Evolutionary conservation across 2,329 filamentous ascomycete genomes (phyloP), one percentile per base, ranked within the genome.

Genomic region (Cordyceps cicadae): DNA sequence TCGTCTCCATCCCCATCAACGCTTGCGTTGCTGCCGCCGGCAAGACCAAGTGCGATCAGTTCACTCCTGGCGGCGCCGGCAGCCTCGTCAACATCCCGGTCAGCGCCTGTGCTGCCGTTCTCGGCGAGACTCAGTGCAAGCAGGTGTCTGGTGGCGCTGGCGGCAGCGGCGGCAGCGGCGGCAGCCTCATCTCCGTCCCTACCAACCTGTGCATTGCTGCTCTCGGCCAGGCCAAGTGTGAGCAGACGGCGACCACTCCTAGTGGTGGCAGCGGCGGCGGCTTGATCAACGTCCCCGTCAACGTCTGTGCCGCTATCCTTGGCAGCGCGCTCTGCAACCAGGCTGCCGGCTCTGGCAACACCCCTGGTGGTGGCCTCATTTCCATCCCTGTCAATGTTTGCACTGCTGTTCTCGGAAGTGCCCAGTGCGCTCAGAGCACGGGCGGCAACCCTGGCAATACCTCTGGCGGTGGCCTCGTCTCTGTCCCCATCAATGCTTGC

Each of bases 321-420:
- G 58, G 51, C 14, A 3, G 50, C 15, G 51, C 43, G 26, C 32
- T 41, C 41, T 60, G 58, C 58, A 2, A 48, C 4, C 50, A 60
- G 43, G 4, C 19, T n/a, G 5, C 29, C 29, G 14, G 26, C 8
- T 17, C 43, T 21, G 51, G 58, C 19, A 17, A 17, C 2, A 4
- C 19, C 14, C 43, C 29, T 4, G 19, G 6, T 8, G 48, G 26
- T 14, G 17, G 39, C 7, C 58, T 60, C 15, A 24, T 60, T 26
- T 48, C 17, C 58, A 54, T 60, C 4, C 58, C 58, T 11, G 11
- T 60, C 29, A 60, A 60, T 19, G 37, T 60, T 3, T 60, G 58
- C 32, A 26, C 43, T 7, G 58, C 29, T 12, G 46, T 60, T 24
- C 43, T 60, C 11, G 58, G 58, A 3, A 51, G 49, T 5, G 58